phyloP scores from a whole-genome alignment of 2,329 filamentous ascomycete species.

The Cercospora sp. region DNA sequence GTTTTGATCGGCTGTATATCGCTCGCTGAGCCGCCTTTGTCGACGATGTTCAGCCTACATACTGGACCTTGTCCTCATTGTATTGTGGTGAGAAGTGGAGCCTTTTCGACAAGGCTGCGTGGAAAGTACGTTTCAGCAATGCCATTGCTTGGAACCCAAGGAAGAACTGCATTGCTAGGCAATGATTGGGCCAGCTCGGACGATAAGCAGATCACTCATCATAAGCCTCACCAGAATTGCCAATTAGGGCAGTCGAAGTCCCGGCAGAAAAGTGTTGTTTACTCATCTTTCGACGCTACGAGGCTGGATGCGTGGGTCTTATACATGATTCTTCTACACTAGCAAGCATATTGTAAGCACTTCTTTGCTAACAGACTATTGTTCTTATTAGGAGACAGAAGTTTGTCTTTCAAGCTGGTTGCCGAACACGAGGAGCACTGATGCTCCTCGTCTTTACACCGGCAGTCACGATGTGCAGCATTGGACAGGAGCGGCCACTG shows the following conservation, averaged over 20 bases:
- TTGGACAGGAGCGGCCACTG: neutral
- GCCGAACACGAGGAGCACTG: too few species aligned
- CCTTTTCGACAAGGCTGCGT: neutral
- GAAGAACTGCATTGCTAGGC: neutral
- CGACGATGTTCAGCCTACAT: neutral
- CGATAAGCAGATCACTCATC: neutral
- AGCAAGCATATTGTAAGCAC: too few species aligned
- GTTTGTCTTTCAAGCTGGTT: too few species aligned
- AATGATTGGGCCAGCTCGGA: neutral
- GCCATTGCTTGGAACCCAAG: neutral
- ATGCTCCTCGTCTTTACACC: too few species aligned
- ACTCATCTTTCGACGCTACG: too few species aligned
- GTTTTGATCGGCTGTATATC: neutral
- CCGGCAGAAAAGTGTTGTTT: neutral
- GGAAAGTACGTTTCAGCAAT: neutral
- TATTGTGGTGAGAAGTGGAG: neutral
- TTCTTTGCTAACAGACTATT: too few species aligned
- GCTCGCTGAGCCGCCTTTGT: neutral
- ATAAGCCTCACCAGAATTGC: neutral
- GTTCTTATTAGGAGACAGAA: too few species aligned
- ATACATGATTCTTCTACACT: too few species aligned
- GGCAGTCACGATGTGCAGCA: too few species aligned
- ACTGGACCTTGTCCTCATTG: neutral
- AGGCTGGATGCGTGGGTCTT: too few species aligned
- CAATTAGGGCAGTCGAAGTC: neutral